Evolutionary conservation across 768 basidiomycete genomes (phyloP).

Genomic region (Boletus coccyginus): DNA sequence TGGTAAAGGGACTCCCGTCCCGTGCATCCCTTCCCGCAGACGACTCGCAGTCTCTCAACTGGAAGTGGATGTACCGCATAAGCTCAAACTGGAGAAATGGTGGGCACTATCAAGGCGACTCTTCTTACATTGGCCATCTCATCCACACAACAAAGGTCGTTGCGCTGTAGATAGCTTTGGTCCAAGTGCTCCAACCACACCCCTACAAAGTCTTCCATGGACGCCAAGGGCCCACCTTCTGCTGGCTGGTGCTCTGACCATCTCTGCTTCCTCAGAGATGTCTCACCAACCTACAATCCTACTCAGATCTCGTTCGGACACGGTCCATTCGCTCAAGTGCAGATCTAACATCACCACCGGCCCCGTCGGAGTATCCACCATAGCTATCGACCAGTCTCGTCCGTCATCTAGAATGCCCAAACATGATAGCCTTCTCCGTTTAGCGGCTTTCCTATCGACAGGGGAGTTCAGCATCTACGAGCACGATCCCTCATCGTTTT

Average conservation of each 20-base stretch:
- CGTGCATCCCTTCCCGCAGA: slow-evolving; percentile 37
- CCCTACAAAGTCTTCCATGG: neutral
- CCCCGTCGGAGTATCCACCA: slow-evolving; percentile 51
- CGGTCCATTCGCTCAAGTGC: slow-evolving; percentile 42
- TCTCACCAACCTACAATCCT: slow-evolving; percentile 21
- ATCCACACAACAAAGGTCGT: slow-evolving; percentile 49
- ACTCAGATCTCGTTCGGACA: slow-evolving; percentile 20
- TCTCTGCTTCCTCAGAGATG: slow-evolving; percentile 49
- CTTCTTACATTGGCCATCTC: slow-evolving; percentile 14
- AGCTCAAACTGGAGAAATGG: slow-evolving; percentile 82
- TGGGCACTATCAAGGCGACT: slow-evolving; percentile 32
- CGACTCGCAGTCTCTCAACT: slow-evolving; percentile 42
- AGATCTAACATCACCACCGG: slow-evolving; percentile 34
- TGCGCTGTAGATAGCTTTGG: slow-evolving; percentile 46
- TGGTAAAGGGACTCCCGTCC: slow-evolving; percentile 57
- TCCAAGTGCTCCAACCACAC: slow-evolving; percentile 1
- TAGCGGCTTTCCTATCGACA: slow-evolving; percentile 62
- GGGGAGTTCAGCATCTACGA: slow-evolving; percentile 65
- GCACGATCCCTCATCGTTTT: slow-evolving; percentile 44
- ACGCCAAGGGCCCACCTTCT: slow-evolving; percentile 41
- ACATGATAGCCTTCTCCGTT: slow-evolving; percentile 35
- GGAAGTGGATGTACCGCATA: slow-evolving; percentile 88
- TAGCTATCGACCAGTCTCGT: slow-evolving; percentile 75
- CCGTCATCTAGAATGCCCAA: slow-evolving; percentile 36
- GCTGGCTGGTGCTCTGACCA: slow-evolving; percentile 57